Evolutionary conservation across 495 filamentous ascomycete genomes (phyloP), one percentile per base, ranked within the genome.

Genomic region (Beverwykella pulmonaria): DNA sequence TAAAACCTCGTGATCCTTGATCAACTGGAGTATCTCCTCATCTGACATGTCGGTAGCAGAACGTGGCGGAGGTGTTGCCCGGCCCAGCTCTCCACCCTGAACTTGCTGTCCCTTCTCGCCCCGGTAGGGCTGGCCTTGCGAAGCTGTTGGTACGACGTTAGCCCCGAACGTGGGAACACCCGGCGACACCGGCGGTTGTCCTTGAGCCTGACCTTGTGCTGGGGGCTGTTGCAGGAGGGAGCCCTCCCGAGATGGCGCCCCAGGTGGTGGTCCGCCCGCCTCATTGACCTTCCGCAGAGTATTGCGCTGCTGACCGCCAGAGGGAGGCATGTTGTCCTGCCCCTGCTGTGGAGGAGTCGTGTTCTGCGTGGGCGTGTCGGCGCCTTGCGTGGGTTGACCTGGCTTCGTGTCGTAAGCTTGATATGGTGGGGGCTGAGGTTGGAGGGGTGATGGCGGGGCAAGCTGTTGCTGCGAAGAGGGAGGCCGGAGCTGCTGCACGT

Each of bases 1-100:
- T 8, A 79, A 69, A 32, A 75, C 71, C 22, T 77, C 76, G 53
- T 78, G 74, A 19, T 79, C 77, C 48, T 78, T 79, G 12, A 75
- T 57, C 63, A 79, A 44, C 29, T 78, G 68, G 39, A 59, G 58
- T 22, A 75, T 56, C 47, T 79, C 77, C 29, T 79, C 77, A 23
- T 79, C 77, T 5, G 76, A 62, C 75, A 75, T 75, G 44, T 75
- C 76, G 54, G 68, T 72, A 6, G 61, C 65, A 26, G 69, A 62
- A 14, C 65, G 52, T n/a, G 76, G 74, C 29, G 74, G 76, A 39
- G 75, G 76, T 25, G 75, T 77, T 26, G 67, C 68, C 17, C 76
- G 65, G 32, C 76, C 73, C 50, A 65, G 59, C 9, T 76, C 69
- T n/a, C 57, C 68, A 23, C 53, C 75, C 57, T 73, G 71, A 14